A percentile compares a stretch with the other conserved stretches of the same genome.
Evolutionary conservation across 441 rosid species (phyloP).

Genomic region (Geranium incanum): DNA sequence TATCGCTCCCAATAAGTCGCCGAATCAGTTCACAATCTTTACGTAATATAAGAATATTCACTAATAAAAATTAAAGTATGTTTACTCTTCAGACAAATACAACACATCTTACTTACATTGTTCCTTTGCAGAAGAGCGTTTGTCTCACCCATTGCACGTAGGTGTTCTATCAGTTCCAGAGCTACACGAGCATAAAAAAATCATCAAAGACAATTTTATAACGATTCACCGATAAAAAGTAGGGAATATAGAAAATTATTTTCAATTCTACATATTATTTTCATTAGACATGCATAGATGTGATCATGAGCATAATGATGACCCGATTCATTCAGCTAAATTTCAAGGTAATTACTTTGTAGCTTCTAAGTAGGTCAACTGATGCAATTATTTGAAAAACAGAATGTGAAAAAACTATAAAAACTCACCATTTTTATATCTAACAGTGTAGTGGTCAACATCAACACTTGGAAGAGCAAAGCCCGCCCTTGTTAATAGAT

Average conservation of each 20-base stretch:
- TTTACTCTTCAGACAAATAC: no score
- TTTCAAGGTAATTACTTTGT: no score
- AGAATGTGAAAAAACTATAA: neutral
- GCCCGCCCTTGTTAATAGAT: constrained; percentile 92
- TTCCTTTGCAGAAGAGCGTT: constrained; percentile 83
- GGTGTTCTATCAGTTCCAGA: constrained; percentile 85
- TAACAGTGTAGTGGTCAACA: constrained; percentile 81
- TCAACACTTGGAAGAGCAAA: constrained; percentile 92
- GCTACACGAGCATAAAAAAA: constrained; percentile 36
- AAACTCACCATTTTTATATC: constrained; percentile 68
- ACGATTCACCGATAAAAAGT: no score
- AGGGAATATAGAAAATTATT: no score
- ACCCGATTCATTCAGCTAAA: no score
- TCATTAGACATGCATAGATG: neutral
- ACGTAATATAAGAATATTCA: no score
- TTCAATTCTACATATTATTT: no score
- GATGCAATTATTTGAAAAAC: neutral
- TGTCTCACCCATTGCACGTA: constrained; percentile 95
- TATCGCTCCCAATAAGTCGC: constrained; percentile 13
- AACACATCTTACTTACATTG: constrained; percentile 32
- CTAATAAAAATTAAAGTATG: no score
- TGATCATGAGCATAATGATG: neutral
- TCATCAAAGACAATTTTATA: neutral
- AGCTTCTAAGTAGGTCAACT: no score
- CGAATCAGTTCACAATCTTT: neutral